These are phyloP conservation scores for Talaromyces piceae DNA, from an alignment of 2,329 filamentous ascomycete species.

Conservation along the genomic window DNA sequence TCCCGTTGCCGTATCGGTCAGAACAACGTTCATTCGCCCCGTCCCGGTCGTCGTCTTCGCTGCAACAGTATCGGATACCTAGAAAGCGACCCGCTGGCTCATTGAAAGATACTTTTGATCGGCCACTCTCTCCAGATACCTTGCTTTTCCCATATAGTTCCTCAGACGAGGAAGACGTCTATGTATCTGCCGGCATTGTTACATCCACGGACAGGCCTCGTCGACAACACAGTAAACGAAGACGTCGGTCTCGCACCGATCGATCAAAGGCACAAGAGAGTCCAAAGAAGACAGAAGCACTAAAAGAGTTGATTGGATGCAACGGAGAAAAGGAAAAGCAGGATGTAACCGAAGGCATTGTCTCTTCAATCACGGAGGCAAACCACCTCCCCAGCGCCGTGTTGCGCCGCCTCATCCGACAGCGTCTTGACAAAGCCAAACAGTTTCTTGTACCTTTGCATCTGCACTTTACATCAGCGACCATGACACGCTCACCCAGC, in stretches of 20 bases:
- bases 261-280: background rate
- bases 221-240: background rate
- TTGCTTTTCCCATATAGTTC: constrained; percentile 3
- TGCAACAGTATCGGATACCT: background rate
- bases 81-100: background rate
- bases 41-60: background rate
- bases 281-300: background rate
- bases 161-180: constrained; percentile 20
- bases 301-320: background rate
- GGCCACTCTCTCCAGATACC: background rate
- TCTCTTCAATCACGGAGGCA: constrained; percentile 14
- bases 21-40: background rate
- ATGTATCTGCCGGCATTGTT: constrained; percentile 27
- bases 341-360: constrained; percentile 3
- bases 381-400: constrained; percentile 11
- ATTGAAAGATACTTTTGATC: background rate
- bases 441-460: constrained; percentile 18
- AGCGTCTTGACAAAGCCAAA: constrained; percentile 24
- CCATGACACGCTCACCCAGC: background rate
- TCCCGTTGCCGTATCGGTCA: background rate
- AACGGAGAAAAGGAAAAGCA: background rate
- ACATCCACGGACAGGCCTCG: constrained; percentile 13
- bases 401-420: constrained; percentile 23
- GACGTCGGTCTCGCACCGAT: background rate
- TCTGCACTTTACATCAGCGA: background rate